Conservation (phyloP, 768 basidiomycete species). For the Tulasnella sp. region DNA sequence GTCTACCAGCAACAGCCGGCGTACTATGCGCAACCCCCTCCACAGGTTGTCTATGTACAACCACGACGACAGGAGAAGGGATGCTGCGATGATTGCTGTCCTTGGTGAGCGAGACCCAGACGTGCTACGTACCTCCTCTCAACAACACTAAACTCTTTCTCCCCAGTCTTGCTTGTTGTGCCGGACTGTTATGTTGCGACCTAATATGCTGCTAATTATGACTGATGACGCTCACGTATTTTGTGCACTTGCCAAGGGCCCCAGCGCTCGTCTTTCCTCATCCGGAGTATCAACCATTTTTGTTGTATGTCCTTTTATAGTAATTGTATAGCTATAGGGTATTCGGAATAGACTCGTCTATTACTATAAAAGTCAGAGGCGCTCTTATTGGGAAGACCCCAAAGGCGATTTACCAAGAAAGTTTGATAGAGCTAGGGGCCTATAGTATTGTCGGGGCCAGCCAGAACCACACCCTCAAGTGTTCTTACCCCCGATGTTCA, state of each 20-base stretch:
- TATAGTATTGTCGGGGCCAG: too few species aligned
- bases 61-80: constrained; percentile 15
- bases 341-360: background rate
- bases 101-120: background rate
- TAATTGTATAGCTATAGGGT: constrained; percentile 14
- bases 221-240: background rate
- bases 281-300: background rate
- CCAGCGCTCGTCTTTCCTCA: background rate
- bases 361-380: background rate
- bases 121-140: background rate
- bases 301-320: constrained; percentile 16
- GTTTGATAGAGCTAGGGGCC: background rate
- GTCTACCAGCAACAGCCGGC: constrained; percentile 1
- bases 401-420: background rate
- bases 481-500: too few species aligned
- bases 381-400: background rate
- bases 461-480: too few species aligned
- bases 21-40: constrained; percentile 7
- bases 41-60: constrained; percentile 18
- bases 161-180: constrained; percentile 20
- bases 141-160: background rate
- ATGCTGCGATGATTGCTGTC: constrained; percentile 17
- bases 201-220: background rate
- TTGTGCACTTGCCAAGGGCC: background rate
- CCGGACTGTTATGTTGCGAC: constrained; percentile 22